phyloP scores from a whole-genome alignment of 495 filamentous ascomycete species.

The Penicillium tannophilum region DNA sequence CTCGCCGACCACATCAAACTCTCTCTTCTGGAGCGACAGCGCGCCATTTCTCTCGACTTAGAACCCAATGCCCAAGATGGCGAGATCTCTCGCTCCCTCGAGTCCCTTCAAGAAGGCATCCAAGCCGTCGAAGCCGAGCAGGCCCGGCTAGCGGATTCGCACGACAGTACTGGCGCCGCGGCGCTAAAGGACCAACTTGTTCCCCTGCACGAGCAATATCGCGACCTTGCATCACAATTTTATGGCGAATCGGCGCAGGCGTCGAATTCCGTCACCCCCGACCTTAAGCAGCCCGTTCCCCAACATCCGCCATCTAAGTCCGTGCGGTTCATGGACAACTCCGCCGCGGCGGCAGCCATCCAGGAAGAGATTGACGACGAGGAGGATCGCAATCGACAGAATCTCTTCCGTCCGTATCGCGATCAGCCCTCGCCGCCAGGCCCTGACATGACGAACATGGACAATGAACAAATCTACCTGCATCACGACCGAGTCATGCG shows the following conservation, averaged over 20 bases:
- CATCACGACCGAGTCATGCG: conserved; percentile 78
- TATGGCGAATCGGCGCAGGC: conserved; percentile 64
- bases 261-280: conserved; percentile 59
- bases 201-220: conserved; percentile 56
- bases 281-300: conserved; percentile 50
- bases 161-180: conserved; percentile 56
- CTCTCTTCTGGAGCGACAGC: conserved; percentile 76
- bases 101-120: conserved; percentile 82
- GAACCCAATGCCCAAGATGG: conserved; percentile 84
- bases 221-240: conserved; percentile 62
- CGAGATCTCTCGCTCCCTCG: conserved; percentile 85
- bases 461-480: conserved; percentile 84
- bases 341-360: conserved; percentile 48
- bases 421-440: conserved; percentile 61
- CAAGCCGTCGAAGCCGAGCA: conserved; percentile 71
- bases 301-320: conserved; percentile 65
- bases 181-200: conserved; percentile 72
- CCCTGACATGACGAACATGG: conserved; percentile 65
- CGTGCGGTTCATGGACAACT: conserved; percentile 83
- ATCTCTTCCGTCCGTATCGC: conserved; percentile 67
- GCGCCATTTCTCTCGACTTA: conserved; percentile 83
- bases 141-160: conserved; percentile 57
- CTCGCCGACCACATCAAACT: conserved; percentile 59
- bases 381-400: conserved; percentile 53
- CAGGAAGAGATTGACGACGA: conserved; percentile 42